phyloP scores from a whole-genome alignment of 2,329 filamentous ascomycete genomes.

The Neonectria sp. region DNA sequence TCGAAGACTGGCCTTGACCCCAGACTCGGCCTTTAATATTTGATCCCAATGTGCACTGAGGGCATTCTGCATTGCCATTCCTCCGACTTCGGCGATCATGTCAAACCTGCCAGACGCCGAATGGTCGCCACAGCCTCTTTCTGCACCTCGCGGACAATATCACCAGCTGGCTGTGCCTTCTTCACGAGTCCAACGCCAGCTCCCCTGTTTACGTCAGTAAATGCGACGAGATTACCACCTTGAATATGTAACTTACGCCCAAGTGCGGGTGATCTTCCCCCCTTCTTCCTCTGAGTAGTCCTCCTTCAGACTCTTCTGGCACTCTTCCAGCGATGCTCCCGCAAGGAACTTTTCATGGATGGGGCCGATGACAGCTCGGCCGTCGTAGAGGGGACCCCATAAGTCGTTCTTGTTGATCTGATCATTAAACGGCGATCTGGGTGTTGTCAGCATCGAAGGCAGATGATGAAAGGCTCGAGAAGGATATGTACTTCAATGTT shows the following conservation, averaged over 20 bases:
- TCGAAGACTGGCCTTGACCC: constrained; percentile 19
- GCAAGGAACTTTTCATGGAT: constrained; percentile 58
- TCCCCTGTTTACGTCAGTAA: constrained; percentile 50
- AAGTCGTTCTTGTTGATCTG: constrained; percentile 54
- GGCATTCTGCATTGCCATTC: neutral
- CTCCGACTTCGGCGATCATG: constrained; percentile 14
- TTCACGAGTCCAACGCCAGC: constrained; percentile 63
- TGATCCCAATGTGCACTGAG: neutral
- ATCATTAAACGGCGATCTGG: constrained; percentile 60
- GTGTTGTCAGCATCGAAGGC: neutral
- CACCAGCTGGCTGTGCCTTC: constrained; percentile 56
- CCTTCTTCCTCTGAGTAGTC: constrained; percentile 54
- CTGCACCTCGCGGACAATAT: constrained; percentile 60
- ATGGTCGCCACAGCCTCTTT: constrained; percentile 56
- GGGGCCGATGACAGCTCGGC: constrained; percentile 57
- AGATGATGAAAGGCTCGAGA: neutral
- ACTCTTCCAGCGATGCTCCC: constrained; percentile 60
- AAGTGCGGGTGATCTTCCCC: constrained; percentile 53
- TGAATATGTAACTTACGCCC: constrained; percentile 52
- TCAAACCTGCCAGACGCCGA: constrained; percentile 43
- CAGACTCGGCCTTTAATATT: neutral
- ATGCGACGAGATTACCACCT: no score
- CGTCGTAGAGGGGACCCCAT: constrained; percentile 62
- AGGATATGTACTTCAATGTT: constrained; percentile 59
- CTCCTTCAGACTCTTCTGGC: constrained; percentile 55